Conservation (phyloP, 108 stramenopile species). For the Hondaea fermentalgiana region DNA sequence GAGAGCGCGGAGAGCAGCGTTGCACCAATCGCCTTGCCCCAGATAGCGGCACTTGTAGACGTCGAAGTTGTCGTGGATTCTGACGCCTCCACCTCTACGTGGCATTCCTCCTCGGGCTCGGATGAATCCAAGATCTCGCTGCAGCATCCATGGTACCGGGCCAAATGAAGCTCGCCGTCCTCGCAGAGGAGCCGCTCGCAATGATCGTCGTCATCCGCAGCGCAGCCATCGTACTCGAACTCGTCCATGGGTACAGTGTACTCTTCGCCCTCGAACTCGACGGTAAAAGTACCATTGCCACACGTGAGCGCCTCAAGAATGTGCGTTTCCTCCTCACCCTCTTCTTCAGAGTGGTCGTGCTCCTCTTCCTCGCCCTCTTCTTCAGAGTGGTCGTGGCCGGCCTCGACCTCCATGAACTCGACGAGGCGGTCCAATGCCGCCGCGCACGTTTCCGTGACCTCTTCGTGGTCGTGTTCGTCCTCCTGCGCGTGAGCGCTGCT, state of each 20-base stretch:
- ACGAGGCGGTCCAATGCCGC: neutral
- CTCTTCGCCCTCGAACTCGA: neutral
- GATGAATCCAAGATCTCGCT: neutral
- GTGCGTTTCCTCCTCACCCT: neutral
- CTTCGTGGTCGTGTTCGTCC: neutral
- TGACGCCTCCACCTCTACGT: neutral
- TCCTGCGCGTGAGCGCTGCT: no score
- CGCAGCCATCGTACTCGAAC: neutral
- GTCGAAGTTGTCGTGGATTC: no score
- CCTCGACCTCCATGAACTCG: neutral
- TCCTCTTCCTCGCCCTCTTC: neutral
- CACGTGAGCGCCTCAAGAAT: neutral
- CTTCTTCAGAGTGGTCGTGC: no score
- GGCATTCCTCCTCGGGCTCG: neutral
- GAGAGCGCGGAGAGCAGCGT: neutral
- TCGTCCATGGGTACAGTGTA: neutral
- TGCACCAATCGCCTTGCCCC: neutral
- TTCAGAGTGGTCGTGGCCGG: neutral
- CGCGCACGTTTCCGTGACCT: neutral
- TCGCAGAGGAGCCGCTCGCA: neutral
- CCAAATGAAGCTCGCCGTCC: neutral
- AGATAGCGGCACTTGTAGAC: neutral
- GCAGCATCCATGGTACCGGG: neutral
- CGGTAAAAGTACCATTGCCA: neutral
- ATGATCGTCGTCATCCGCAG: neutral